Base-by-base conservation (phyloP, 306 rosid species). In the Quercus glauca region DNA sequence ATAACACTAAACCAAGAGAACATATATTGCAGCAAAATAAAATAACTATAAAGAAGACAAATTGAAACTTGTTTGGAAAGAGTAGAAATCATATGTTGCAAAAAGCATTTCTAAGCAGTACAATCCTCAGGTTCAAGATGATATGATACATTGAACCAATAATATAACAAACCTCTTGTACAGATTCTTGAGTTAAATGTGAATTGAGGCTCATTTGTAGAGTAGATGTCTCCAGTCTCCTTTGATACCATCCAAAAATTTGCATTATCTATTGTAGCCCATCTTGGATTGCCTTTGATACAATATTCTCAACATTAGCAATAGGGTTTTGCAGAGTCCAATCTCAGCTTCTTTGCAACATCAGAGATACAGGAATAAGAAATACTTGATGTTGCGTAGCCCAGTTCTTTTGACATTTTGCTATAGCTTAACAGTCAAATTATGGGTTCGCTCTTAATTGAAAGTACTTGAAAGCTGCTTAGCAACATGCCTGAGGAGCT, bases 351-450 rank as follows among this genome's bases (percentile, higher is more conserved):
- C 76, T 89, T 87, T 25, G 99, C 98, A 63, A 92, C 97, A 82
- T 95, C 98, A 12, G 99, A 92, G 73, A 92, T 95, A 57, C 97
- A 97, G 12, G 99, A 91, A 81, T 92, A 95, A 9, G 99, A 92
- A 74, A 95, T 93, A 74, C 99, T 37, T 91, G 80, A 95, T 95
- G 88, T 95, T 95, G 73, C 97, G 94, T 64, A 95, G 87, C 61
- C 99, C 98, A 12, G 97, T 92, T 71, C 97, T 86, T 57, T 92
- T 92, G 78, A 95, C 99, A 83, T 95, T 95, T 75, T 95, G 99
- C n/a, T 97, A 87, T 87, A 92, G 87, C 43, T 37, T 37, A 37
- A 37, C 43, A 37, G 7, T 37, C 43, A 37, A 37, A 37, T 37
- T 37, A 6, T 37, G 43, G 10, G 43, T 37, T 10, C 0, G 10